A percentile compares a stretch with the other conserved stretches of the same genome.
Evolutionary conservation across 2,329 filamentous ascomycete genomes (phyloP).

Genomic region (Fusarium buharicum): DNA sequence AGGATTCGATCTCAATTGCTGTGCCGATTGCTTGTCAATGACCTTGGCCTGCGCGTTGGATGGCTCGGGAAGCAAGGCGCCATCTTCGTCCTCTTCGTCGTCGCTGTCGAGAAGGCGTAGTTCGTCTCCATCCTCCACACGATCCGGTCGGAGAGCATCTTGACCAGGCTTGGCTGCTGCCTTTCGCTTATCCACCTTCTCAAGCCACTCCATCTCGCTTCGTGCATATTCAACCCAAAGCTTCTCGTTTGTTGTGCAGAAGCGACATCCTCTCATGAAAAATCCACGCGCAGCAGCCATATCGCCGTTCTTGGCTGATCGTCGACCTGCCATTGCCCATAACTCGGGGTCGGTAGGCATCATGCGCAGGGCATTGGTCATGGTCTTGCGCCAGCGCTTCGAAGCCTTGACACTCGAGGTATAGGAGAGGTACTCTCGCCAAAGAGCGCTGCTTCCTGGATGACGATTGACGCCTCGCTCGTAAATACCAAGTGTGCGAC

Average conservation of each 20-base stretch:
- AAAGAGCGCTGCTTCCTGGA: slow-evolving; percentile 81
- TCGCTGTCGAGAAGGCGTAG: slow-evolving; percentile 57
- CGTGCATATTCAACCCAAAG: slow-evolving; percentile 93
- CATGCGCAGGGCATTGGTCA: slow-evolving; percentile 79
- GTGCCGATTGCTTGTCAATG: slow-evolving; percentile 58
- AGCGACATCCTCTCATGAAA: slow-evolving; percentile 90
- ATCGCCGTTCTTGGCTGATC: slow-evolving; percentile 82
- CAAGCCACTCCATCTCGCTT: slow-evolving; percentile 92
- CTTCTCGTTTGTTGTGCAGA: slow-evolving; percentile 78
- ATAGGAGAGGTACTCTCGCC: slow-evolving; percentile 91
- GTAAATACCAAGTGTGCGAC: slow-evolving; percentile 87
- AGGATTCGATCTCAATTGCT: slow-evolving; percentile 76
- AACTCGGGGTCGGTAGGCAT: slow-evolving; percentile 85
- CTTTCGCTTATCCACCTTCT: slow-evolving; percentile 79
- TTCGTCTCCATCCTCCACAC: slow-evolving; percentile 61
- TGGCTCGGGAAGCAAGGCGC: slow-evolving; percentile 58
- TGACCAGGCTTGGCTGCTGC: slow-evolving; percentile 64
- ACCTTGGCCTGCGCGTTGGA: slow-evolving; percentile 55
- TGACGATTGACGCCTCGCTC: slow-evolving; percentile 88
- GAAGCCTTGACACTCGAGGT: slow-evolving; percentile 74
- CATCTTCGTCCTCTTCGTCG: slow-evolving; percentile 58
- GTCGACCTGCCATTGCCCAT: slow-evolving; percentile 86
- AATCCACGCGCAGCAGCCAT: slow-evolving; percentile 85
- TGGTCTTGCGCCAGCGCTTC: slow-evolving; percentile 72
- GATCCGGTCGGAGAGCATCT: slow-evolving; percentile 58